phyloP scores from a whole-genome alignment of 345 rosid species.

The Arabidopsis arenosa region DNA sequence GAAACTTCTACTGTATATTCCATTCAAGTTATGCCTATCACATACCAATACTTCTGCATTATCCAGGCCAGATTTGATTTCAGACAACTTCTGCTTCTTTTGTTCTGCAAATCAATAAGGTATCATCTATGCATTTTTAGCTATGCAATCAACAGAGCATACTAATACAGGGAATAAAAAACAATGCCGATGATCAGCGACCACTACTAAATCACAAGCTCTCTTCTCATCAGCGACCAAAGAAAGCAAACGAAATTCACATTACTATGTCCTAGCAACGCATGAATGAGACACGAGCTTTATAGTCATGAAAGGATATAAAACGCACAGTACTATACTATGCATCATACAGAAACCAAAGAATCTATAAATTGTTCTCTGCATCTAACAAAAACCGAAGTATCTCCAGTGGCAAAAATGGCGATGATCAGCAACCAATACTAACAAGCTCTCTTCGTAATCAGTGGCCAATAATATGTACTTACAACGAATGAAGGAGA shows the following conservation, averaged over 20 bases:
- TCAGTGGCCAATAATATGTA: not conserved
- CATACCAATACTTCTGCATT: slow-evolving; percentile 83
- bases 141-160: not conserved
- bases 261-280: not conserved
- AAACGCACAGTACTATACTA: not conserved
- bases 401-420: not conserved
- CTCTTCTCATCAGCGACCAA: not conserved
- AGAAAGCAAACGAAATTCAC: not conserved
- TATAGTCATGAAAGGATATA: not conserved
- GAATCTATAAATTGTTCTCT: too few relatives aligned
- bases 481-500: not conserved
- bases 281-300: not conserved
- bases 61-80: slow-evolving; percentile 65
- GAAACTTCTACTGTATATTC: not conserved
- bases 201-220: not conserved
- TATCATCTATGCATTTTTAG: not conserved
- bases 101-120: slow-evolving; percentile 57
- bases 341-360: not conserved
- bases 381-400: not conserved
- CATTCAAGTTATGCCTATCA: not conserved
- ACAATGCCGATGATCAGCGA: not conserved
- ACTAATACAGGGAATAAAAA: not conserved
- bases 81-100: slow-evolving; percentile 83
- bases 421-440: not conserved
- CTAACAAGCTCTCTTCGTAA: not conserved